Conservation (phyloP, 2,329 filamentous ascomycete genomes). For the Geosmithia morbida region DNA sequence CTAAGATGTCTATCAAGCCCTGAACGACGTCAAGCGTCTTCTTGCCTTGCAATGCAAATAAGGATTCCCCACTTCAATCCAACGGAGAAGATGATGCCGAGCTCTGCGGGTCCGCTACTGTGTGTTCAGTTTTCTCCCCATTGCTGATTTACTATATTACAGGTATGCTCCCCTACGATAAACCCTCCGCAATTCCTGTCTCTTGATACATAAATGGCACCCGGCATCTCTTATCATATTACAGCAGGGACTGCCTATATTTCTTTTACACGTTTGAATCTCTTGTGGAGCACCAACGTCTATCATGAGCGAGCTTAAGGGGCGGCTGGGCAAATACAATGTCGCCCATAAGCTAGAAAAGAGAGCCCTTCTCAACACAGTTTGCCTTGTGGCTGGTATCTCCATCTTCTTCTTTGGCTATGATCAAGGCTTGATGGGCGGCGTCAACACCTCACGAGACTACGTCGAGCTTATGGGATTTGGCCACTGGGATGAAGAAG, state of each 20-base stretch:
- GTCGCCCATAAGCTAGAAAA: slow-evolving; percentile 41
- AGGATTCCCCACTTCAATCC: not conserved
- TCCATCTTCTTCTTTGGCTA: slow-evolving; percentile 57
- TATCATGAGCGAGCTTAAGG: slow-evolving; percentile 46
- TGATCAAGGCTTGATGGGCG: slow-evolving; percentile 44
- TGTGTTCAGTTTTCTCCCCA: not conserved
- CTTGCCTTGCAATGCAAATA: not conserved
- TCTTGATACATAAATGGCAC: not conserved
- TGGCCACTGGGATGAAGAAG: slow-evolving; percentile 38
- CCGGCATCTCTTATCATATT: not conserved
- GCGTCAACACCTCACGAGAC: slow-evolving; percentile 50
- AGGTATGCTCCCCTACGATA: not conserved
- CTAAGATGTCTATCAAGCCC: not conserved
- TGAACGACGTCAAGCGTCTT: no score
- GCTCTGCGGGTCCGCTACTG: not conserved
- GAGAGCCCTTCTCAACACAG: slow-evolving; percentile 37
- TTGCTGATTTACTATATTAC: not conserved
- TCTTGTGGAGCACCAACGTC: not conserved
- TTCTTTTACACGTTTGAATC: not conserved
- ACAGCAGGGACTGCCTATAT: not conserved
- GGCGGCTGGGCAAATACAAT: slow-evolving; percentile 55
- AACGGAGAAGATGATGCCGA: not conserved
- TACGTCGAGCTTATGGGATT: slow-evolving; percentile 53
- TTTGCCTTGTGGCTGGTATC: slow-evolving; percentile 48
- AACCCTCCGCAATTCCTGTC: not conserved